phyloP scores from a whole-genome alignment of 2,329 filamentous ascomycete genomes.

The Colletotrichum falcatum region DNA sequence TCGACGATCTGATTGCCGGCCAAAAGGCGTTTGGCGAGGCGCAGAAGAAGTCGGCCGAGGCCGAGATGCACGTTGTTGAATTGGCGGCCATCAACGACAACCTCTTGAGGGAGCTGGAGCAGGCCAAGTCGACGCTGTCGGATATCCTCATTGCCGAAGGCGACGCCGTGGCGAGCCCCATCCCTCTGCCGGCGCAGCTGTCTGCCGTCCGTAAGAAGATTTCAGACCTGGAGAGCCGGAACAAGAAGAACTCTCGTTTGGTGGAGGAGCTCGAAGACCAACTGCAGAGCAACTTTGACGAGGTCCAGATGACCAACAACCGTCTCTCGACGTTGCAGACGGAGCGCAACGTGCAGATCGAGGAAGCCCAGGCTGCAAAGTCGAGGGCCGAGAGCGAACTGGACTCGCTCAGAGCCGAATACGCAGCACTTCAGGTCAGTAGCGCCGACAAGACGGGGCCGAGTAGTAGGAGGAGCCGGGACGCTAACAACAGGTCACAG shows the following conservation, averaged over 20 bases:
- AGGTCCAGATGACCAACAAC: constrained; percentile 87
- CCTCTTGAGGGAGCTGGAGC: constrained; percentile 72
- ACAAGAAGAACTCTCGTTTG: constrained; percentile 90
- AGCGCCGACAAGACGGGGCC: not conserved
- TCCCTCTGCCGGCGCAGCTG: constrained; percentile 66
- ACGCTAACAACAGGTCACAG: constrained; percentile 55
- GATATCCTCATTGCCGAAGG: constrained; percentile 66
- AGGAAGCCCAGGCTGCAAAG: constrained; percentile 79
- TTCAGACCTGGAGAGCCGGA: constrained; percentile 71
- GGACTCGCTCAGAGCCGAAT: constrained; percentile 75
- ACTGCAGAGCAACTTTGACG: constrained; percentile 93
- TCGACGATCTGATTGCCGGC: constrained; percentile 66
- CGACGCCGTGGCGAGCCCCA: constrained; percentile 57
- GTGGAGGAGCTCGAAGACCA: constrained; percentile 98
- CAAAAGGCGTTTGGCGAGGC: constrained; percentile 71
- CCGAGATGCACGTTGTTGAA: constrained; percentile 67
- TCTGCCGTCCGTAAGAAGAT: constrained; percentile 75
- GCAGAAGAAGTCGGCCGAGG: constrained; percentile 68
- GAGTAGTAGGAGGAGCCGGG: not conserved
- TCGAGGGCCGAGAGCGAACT: constrained; percentile 75
- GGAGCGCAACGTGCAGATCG: constrained; percentile 79
- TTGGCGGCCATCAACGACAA: constrained; percentile 69
- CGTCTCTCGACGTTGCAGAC: constrained; percentile 84
- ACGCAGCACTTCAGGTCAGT: constrained; percentile 81
- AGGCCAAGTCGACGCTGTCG: constrained; percentile 65